Base-by-base conservation (phyloP, 139 green algal genomes). In the Bryopsis sp. region DNA sequence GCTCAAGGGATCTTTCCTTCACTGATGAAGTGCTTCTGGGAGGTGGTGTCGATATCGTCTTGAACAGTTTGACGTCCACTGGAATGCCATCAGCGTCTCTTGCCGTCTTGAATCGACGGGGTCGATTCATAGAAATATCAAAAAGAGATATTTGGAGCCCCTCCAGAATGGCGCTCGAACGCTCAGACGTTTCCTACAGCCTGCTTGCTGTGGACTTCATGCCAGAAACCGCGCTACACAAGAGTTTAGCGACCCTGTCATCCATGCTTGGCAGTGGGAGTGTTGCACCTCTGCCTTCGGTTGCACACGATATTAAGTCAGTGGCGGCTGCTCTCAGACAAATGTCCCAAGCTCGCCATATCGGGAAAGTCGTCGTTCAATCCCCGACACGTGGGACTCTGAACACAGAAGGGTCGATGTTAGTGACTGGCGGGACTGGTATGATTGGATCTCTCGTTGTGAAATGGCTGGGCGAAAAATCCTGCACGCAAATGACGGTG, bases 151-250 rank as follows among this genome's bases (percentile, higher is more conserved):
- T 96, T 34, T 93, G 81, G 84, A 82, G 72, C 36, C 54, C 74
- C 0, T 70, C 65, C 1, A 74, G 84, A 24, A 72, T 88, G 4
- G 54, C 67, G 26, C 75, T 83, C 43, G 84, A 95, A 72, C 84
- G 89, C 1, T 82, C 88, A 19, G 89, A 96, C 57, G 72, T 90
- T 46, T 22, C 8, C 8, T 92, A 92, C 74, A 70, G 76, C 8
- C 73, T 92, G 5, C 54, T 96, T 35, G 89, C 89, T 8, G 79
- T 96, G 32, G 89, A 96, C 75, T 94, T 93, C 81, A 81, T 96
- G 78, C 73, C 87, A 0, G 76, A 79, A 35, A 1, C 39, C 2
- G 73, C 70, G 7, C 67, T 92, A 31, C 59, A 80, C 31, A 59
- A 67, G 2, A 64, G 50, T 2, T 66, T 58, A 11, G 61, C 31